Percentiles rank a stretch among this genome's conserved stretches.
These are phyloP conservation scores for Leishmania arabica DNA, from an alignment of 208 protist genomes.

Conservation along the genomic window DNA sequence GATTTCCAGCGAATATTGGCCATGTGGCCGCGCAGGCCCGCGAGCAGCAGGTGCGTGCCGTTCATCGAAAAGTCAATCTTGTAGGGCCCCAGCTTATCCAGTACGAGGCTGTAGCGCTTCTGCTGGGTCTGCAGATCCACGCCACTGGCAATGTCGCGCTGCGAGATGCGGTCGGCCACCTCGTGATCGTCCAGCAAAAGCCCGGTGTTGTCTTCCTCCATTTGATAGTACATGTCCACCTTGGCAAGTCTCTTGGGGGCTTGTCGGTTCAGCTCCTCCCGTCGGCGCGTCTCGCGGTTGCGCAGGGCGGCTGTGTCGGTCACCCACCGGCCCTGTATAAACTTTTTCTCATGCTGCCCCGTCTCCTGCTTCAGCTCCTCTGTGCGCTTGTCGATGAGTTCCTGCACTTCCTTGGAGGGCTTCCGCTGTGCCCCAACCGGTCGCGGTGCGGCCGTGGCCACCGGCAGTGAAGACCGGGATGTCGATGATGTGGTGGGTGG, in stretches of 20 bases:
- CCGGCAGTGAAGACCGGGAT: not conserved
- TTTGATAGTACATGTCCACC: conserved; percentile 64
- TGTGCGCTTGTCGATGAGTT: conserved; percentile 52
- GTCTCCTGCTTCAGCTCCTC: conserved; percentile 50
- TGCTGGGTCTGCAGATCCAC: conserved; percentile 94
- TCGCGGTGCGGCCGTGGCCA: conserved; percentile 6
- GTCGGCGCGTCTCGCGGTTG: conserved; percentile 53
- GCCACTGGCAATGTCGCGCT: conserved; percentile 84
- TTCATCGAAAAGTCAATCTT: conserved; percentile 93
- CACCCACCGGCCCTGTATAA: conserved; percentile 80
- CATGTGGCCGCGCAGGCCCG: conserved; percentile 96
- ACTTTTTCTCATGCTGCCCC: conserved; percentile 46
- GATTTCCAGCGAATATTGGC: conserved; percentile 95
- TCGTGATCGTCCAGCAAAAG: conserved; percentile 87
- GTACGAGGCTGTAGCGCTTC: conserved; percentile 94
- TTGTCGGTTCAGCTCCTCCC: conserved; percentile 57
- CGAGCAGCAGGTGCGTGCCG: conserved; percentile 94
- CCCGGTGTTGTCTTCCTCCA: conserved; percentile 69
- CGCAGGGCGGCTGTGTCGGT: conserved; percentile 72
- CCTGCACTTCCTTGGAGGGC: conserved; percentile 62
- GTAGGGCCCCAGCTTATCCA: conserved; percentile 96
- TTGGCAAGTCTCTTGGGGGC: conserved; percentile 73
- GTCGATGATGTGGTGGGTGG: not conserved
- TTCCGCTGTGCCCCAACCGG: conserved; percentile 13
- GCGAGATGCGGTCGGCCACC: conserved; percentile 93